These are phyloP conservation scores for Boletus semigastroideus DNA, from an alignment of 1,284 basidiomycete genomes.

Conservation along the genomic window DNA sequence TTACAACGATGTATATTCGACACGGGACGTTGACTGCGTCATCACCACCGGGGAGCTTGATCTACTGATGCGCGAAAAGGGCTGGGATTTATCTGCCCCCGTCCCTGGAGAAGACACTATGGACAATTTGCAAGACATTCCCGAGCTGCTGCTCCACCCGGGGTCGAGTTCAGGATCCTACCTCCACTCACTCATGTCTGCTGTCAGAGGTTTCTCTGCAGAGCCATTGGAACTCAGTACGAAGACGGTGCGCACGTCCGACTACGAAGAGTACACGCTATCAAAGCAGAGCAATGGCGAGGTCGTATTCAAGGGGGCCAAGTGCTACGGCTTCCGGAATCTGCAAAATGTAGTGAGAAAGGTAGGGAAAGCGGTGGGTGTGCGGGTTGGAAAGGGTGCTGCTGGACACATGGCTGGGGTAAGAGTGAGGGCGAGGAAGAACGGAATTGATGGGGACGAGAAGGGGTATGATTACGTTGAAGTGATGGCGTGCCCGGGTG, in stretches of 20 bases:
- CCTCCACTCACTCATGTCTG: conserved; percentile 73
- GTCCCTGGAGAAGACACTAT: conserved; percentile 47
- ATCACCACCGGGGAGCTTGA: conserved; percentile 96
- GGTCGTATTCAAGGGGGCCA: conserved; percentile 88
- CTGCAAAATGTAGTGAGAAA: conserved; percentile 96
- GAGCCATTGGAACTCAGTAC: conserved; percentile 54
- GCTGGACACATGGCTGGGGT: conserved; percentile 51
- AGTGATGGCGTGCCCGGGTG: conserved; percentile 98
- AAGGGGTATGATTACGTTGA: conserved; percentile 92
- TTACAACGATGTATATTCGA: conserved; percentile 74
- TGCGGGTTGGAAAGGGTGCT: conserved; percentile 68
- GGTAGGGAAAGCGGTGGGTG: conserved; percentile 82
- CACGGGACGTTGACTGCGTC: conserved; percentile 95
- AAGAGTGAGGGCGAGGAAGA: conserved; percentile 36
- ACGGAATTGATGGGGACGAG: conserved; percentile 31
- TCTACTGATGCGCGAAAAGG: conserved; percentile 79
- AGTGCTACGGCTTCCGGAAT: conserved; percentile 97
- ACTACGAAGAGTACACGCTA: conserved; percentile 65
- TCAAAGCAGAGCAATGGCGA: conserved; percentile 51
- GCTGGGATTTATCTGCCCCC: conserved; percentile 69
- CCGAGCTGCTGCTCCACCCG: conserved; percentile 74
- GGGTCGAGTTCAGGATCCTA: conserved; percentile 96
- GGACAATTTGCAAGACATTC: conserved; percentile 40
- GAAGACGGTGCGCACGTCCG: conserved; percentile 52
- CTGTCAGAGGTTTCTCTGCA: conserved; percentile 41